Percentiles rank a stretch among this genome's conserved stretches.
phyloP scores from a whole-genome alignment of 2,329 filamentous ascomycete genomes.

The Fusarium sp. region DNA sequence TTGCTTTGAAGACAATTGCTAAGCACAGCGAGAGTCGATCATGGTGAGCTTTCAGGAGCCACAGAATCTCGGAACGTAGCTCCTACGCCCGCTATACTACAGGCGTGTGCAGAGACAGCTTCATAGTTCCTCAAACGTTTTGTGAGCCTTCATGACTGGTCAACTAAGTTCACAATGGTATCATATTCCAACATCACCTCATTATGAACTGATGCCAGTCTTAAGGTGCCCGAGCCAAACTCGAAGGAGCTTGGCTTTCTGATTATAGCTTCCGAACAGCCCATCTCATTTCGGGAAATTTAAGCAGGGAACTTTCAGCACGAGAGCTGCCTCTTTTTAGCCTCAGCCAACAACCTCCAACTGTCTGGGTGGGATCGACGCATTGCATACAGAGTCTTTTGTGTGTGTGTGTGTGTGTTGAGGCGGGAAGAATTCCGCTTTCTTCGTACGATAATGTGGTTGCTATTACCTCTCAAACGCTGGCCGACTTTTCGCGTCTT shows the following conservation, averaged over 20 bases:
- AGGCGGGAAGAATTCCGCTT: neutral
- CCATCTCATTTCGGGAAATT: slow-evolving; percentile 7
- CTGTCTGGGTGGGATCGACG: neutral
- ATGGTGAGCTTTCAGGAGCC: neutral
- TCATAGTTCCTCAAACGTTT: neutral
- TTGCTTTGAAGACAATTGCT: neutral
- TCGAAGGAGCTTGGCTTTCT: neutral
- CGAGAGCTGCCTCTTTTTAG: neutral
- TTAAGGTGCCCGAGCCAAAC: neutral
- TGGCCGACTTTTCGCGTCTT: neutral
- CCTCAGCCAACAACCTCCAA: slow-evolving; percentile 8
- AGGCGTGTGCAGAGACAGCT: neutral
- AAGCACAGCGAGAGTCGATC: neutral
- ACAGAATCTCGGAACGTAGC: neutral
- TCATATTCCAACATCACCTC: neutral
- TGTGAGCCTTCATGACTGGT: neutral
- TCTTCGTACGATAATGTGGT: neutral
- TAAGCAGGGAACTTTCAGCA: neutral
- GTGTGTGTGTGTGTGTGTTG: neutral
- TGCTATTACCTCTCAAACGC: neutral
- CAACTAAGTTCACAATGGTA: slow-evolving; percentile 8
- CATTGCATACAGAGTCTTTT: neutral
- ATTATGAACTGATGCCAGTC: slow-evolving; percentile 17
- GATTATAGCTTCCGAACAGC: neutral
- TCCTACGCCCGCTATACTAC: neutral